Evolutionary conservation across 208 protist genomes (phyloP).

Genomic region (Crithidia bombi): DNA sequence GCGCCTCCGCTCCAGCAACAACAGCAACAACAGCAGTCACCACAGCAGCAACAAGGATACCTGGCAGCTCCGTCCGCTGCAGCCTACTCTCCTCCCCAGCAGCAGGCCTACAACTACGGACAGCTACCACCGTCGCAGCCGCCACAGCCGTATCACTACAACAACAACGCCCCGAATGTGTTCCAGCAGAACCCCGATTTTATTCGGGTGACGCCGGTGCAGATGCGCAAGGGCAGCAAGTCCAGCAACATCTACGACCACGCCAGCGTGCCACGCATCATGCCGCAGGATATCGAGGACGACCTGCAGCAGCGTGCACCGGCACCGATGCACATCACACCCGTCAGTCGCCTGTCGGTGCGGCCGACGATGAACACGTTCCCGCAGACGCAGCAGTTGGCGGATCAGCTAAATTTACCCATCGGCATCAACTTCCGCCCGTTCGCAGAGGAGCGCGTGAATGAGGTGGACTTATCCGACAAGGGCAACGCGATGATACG

Average conservation of each 20-base stretch:
- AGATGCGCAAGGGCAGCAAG: conserved; percentile 29
- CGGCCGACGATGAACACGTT: conserved; percentile 70
- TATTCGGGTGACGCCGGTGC: conserved; percentile 30
- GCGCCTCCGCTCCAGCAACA: conserved; percentile 25
- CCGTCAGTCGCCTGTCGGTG: conserved; percentile 51
- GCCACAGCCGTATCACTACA: conserved; percentile 15
- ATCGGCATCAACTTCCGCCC: conserved; percentile 79
- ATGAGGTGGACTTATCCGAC: conserved; percentile 71
- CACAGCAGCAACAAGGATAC: conserved; percentile 20
- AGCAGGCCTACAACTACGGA: conserved; percentile 20
- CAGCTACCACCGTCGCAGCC: not conserved
- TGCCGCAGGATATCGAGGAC: conserved; percentile 61
- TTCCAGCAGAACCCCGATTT: conserved; percentile 23
- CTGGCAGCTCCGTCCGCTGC: conserved; percentile 14
- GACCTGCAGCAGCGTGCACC: conserved; percentile 46
- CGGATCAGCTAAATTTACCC: conserved; percentile 67
- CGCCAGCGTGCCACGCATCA: conserved; percentile 73
- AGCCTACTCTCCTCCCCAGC: conserved; percentile 9
- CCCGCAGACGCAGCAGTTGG: conserved; percentile 58
- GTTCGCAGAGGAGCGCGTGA: conserved; percentile 64
- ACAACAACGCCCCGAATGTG: conserved; percentile 15
- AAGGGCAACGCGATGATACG: conserved; percentile 78
- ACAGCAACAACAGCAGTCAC: conserved; percentile 24
- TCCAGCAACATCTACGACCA: conserved; percentile 47
- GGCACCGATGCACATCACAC: conserved; percentile 52